A percentile compares a stretch with the other conserved stretches of the same genome.
These are phyloP conservation scores for Stellera chamaejasme DNA, from an alignment of 345 rosid genomes.

Conservation along the genomic window DNA sequence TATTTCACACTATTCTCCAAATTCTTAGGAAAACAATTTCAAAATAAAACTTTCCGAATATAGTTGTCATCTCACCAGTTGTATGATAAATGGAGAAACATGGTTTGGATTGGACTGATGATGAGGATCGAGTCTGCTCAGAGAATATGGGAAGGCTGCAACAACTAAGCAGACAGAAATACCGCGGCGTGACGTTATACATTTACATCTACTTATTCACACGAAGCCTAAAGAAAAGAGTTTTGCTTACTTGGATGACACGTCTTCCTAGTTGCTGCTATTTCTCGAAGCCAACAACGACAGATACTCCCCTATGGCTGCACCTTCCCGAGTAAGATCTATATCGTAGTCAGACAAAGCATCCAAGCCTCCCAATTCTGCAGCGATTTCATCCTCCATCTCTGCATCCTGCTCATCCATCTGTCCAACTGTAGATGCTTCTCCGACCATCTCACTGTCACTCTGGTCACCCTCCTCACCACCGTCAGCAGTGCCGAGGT, in stretches of 20 bases:
- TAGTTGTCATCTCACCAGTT: too few species aligned
- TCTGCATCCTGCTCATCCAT: slow-evolving; percentile 50
- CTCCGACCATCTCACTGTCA: slow-evolving; percentile 15
- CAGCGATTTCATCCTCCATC: slow-evolving; percentile 65
- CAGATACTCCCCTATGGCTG: slow-evolving; percentile 55
- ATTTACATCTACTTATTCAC: too few species aligned
- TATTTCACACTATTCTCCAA: too few species aligned
- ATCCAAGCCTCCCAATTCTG: slow-evolving; percentile 43
- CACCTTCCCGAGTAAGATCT: slow-evolving; percentile 65
- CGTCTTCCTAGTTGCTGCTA: slow-evolving; percentile 13
- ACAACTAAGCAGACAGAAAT: too few species aligned
- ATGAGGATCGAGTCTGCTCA: too few species aligned
- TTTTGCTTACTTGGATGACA: slow-evolving; percentile 10
- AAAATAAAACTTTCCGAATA: too few species aligned
- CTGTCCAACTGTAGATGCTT: slow-evolving; percentile 13
- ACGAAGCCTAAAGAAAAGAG: too few species aligned
- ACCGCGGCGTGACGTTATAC: too few species aligned
- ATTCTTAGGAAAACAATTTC: too few species aligned
- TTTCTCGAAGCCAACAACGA: slow-evolving; percentile 36
- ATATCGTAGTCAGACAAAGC: slow-evolving; percentile 70
- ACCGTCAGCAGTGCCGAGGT: slow-evolving; percentile 11
- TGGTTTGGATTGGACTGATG: too few species aligned
- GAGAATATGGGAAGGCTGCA: too few species aligned
- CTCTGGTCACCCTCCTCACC: slow-evolving; percentile 7
- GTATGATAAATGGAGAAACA: too few species aligned